Conservation (phyloP, 1,139 yeast genomes). For the Yamadazyma membranifaciens region DNA sequence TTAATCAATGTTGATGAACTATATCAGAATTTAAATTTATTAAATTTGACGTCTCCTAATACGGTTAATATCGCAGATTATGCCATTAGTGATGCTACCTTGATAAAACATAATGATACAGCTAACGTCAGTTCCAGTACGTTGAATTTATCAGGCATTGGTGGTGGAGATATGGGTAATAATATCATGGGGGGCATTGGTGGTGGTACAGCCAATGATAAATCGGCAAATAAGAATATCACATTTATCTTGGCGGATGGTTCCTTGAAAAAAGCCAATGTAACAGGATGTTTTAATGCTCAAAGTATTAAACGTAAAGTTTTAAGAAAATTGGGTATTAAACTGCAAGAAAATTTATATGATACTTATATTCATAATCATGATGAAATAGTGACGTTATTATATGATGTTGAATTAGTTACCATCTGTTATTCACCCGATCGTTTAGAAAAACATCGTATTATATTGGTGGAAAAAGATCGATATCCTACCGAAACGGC, state of each 20-base stretch:
- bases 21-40: constrained; percentile 22
- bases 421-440: constrained; percentile 79
- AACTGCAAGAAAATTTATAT: constrained; percentile 37
- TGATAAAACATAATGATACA: constrained; percentile 14
- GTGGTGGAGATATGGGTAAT: constrained; percentile 38
- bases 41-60: constrained; percentile 14
- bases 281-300: constrained; percentile 80
- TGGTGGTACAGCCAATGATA: constrained; percentile 63
- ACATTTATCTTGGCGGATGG: constrained; percentile 79
- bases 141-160: constrained; percentile 6
- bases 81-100: constrained; percentile 16
- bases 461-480: constrained; percentile 64
- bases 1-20: constrained; percentile 32
- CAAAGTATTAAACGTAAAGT: constrained; percentile 74
- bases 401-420: constrained; percentile 78
- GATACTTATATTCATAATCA: constrained; percentile 40
- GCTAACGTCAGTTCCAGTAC: constrained; percentile 5
- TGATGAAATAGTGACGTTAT: constrained; percentile 36
- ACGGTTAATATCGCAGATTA: constrained; percentile 11
- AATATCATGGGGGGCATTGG: constrained; percentile 66
- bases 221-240: constrained; percentile 46
- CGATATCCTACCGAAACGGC: constrained; percentile 66
- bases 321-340: constrained; percentile 57
- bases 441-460: constrained; percentile 66
- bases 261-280: constrained; percentile 66